Evolutionary conservation across 352 stramenopile genomes (phyloP).

Genomic region (Globisporangium camurandrum): DNA sequence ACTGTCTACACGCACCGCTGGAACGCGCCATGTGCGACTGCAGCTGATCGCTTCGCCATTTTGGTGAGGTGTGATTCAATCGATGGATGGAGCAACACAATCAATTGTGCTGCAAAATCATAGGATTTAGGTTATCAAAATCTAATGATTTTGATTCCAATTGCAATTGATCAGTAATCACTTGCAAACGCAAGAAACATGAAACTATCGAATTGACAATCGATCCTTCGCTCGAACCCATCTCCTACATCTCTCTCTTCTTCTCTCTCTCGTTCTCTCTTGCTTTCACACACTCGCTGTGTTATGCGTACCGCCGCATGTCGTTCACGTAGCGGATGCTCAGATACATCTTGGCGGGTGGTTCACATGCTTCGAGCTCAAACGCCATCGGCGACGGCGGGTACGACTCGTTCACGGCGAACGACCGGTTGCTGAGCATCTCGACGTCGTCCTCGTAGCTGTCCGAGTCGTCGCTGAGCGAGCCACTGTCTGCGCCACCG

Average conservation of each 20-base stretch:
- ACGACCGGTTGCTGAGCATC: slow-evolving; percentile 43
- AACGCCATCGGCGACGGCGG: slow-evolving; percentile 40
- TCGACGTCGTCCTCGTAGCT: slow-evolving; percentile 63
- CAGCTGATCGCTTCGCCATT: slow-evolving; percentile 14
- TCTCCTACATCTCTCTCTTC: too few species aligned
- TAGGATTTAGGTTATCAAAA: too few species aligned
- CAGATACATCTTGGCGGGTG: slow-evolving; percentile 58
- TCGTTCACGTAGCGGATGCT: slow-evolving; percentile 86
- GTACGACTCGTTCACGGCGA: slow-evolving; percentile 44
- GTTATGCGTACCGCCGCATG: slow-evolving; percentile 64
- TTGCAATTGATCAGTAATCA: too few species aligned
- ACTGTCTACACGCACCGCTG: slow-evolving; percentile 33
- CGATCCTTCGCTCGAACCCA: too few species aligned
- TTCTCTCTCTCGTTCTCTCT: too few species aligned
- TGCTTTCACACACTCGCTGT: neutral
- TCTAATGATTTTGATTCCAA: too few species aligned
- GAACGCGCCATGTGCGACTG: slow-evolving; percentile 53
- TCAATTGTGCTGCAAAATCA: too few species aligned
- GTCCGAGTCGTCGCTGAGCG: slow-evolving; percentile 25
- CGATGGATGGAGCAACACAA: neutral
- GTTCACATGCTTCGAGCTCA: slow-evolving; percentile 37
- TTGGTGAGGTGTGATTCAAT: neutral
- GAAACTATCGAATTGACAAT: too few species aligned
- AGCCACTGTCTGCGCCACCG: slow-evolving; percentile 22
- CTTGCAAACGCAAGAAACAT: too few species aligned